Evolutionary conservation across 1,139 yeast genomes (phyloP).

Genomic region (Suhomyces guaymorum): DNA sequence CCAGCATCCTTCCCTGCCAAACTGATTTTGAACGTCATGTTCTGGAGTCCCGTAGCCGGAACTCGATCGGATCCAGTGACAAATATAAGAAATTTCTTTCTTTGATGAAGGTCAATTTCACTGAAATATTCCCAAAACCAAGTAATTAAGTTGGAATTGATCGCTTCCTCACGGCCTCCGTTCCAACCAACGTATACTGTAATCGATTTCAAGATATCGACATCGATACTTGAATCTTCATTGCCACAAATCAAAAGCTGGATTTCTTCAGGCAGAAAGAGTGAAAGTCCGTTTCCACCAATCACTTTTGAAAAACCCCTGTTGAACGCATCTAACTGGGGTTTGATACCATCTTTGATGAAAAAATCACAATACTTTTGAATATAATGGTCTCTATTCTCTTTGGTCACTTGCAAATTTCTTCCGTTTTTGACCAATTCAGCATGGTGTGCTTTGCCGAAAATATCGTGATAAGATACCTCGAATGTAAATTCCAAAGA

Average conservation of each 20-base stretch:
- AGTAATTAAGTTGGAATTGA: conserved; percentile 39
- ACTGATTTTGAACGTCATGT: conserved; percentile 67
- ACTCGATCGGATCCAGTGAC: conserved; percentile 89
- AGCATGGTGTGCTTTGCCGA: conserved; percentile 38
- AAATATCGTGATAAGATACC: conserved; percentile 39
- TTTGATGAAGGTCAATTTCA: conserved; percentile 45
- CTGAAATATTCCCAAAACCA: conserved; percentile 89
- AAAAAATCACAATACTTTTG: conserved; percentile 61
- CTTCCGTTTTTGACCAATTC: conserved; percentile 64
- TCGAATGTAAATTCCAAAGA: conserved; percentile 39
- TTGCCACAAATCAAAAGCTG: conserved; percentile 80
- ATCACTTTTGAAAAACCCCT: conserved; percentile 75
- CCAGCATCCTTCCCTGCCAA: conserved; percentile 49
- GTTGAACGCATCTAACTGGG: conserved; percentile 58
- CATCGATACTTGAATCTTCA: conserved; percentile 63
- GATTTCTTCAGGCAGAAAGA: conserved; percentile 81
- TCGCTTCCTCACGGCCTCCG: conserved; percentile 34
- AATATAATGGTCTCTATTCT: conserved; percentile 62
- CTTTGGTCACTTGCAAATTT: conserved; percentile 49
- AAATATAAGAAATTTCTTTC: conserved; percentile 67
- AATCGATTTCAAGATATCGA: conserved; percentile 64
- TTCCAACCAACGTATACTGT: conserved; percentile 71
- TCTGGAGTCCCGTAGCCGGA: conserved; percentile 88
- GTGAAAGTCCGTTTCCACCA: conserved; percentile 75
- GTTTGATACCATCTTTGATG: conserved; percentile 53